Evolutionary conservation across 371 early-diverging fungal genomes (phyloP), one percentile per base, ranked within the genome.

Genomic region (Mucor indicus): DNA sequence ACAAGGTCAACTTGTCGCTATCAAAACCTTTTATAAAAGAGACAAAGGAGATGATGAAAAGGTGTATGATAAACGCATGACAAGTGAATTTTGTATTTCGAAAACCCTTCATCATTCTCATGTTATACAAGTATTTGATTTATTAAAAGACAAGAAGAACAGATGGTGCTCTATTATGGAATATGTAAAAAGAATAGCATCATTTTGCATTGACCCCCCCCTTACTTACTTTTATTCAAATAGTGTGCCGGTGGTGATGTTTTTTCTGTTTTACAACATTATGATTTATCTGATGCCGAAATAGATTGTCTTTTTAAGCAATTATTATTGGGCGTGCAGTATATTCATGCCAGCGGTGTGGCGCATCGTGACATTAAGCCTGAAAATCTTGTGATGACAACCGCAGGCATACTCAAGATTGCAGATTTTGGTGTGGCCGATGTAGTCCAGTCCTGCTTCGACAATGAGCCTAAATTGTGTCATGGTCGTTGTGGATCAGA

Each of bases 401-500:
- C 64, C 2, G 67, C 72, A 8, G 83, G 87, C 27, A 79, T 81
- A 16, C 60, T 98, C 35, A 99, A 99, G 71, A 95, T 97, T 55
- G 91, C 94, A 4, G 97, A 99, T 69, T 99, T 96, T 81, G 95
- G 97, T 10, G 93, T 94, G 3, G 88, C 95, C 1, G 91, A 91
- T 44, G 93, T 97, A 2, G 92, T 95, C 65, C 77, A 89, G 46
- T 85, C 82, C n/a, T 80, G 84, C 35, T 92, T 90, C 74, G 89
- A 91, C 55, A 64, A 63, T 23, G 57, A 60, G 13, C 50, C 79
- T 16, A 84, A 83, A 57, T 55, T 68, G 29, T 90, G 85, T 22
- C 64, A 69, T 38, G 93, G 93, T 3, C 66, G 85, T 33, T 90
- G 90, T 55, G 95, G 95, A 3, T 85, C 87, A 1, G 85, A 81